Base-by-base conservation (phyloP, 2,329 filamentous ascomycete genomes). In the Trichoderma brevicompactum region DNA sequence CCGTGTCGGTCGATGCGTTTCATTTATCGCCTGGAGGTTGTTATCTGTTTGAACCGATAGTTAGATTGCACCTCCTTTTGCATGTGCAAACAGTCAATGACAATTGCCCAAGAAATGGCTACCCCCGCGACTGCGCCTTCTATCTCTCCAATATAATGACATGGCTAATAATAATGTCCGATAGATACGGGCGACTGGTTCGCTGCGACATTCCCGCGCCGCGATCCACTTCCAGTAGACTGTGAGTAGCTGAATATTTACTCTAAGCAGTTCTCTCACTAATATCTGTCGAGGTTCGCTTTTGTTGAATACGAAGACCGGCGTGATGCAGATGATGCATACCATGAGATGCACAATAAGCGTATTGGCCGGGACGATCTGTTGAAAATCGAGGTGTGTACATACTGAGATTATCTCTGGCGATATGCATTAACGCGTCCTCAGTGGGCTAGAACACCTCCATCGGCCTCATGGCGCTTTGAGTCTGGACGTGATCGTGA, bases 311-410 rank as follows among this genome's bases (percentile, higher is more conserved):
- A 99, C 79, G 95, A 99, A 83, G 96, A 94, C 79, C 92, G 94
- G 74, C 94, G 95, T 73, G 95, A 99, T 84, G 94, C 95, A 69
- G 95, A 99, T 79, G 95, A 99, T 82, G 95, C 95, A 54, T 99
- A 99, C 78, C 92, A 99, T 79, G 95, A 99, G 82, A 99, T 99
- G 95, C 95, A 99, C 78, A 98, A 98, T 84, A 97, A 97, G 87
- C 92, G 94, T 71, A 93, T 99, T 72, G 94, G 93, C 54, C 90
- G 94, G 69, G 95, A 99, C 76, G 95, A 99, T 74, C 82, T 97
- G 67, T 78, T 99, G 81, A 99, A 99, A 83, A 98, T 99, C 71
- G 95, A 99, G 87, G 95, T 97, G 71, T 10, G 15, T 36, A 13
- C 23, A 58, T 41, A 40, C 66, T 70, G 43, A 69, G 63, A 5